Evolutionary conservation across 768 basidiomycete species (phyloP).

Genomic region (Termitomyces sp.): DNA sequence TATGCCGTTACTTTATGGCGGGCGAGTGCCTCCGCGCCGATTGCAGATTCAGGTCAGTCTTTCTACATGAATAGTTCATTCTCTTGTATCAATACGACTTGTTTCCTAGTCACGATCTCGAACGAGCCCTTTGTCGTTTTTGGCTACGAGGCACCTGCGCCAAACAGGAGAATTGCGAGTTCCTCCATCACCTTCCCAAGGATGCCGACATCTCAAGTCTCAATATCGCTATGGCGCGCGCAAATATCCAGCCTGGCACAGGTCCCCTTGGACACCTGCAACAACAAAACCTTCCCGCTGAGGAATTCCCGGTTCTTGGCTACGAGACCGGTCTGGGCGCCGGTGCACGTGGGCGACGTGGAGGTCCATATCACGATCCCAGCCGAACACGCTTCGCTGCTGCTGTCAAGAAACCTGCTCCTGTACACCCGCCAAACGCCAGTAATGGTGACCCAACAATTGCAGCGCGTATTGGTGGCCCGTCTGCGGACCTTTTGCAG

Average conservation of each 20-base stretch:
- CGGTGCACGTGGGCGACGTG: conserved; percentile 34
- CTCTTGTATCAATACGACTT: conserved; percentile 5
- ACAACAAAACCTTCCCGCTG: conserved; percentile 31
- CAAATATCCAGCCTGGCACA: conserved; percentile 49
- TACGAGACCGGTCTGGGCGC: conserved; percentile 31
- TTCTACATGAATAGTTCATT: not conserved
- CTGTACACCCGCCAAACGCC: conserved; percentile 13
- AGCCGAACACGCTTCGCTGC: conserved; percentile 86
- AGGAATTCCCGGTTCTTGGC: conserved; percentile 74
- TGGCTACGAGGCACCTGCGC: conserved; percentile 98
- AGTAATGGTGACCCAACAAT: conserved; percentile 31
- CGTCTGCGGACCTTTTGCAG: conserved; percentile 56
- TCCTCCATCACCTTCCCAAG: conserved; percentile 86
- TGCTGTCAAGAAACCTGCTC: conserved; percentile 75
- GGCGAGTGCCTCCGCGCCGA: conserved; percentile 95
- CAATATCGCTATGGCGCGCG: conserved; percentile 62
- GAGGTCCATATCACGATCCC: conserved; percentile 62
- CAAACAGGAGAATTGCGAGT: conserved; percentile 95
- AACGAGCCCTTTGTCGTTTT: conserved; percentile 92
- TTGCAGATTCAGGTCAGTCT: conserved; percentile 89
- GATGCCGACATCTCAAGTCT: conserved; percentile 76
- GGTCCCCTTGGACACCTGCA: conserved; percentile 34
- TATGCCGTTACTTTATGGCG: conserved; percentile 94
- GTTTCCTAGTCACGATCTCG: conserved; percentile 79
- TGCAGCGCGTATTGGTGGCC: conserved; percentile 47